Base-by-base conservation (phyloP, 2,329 filamentous ascomycete genomes). In the Pyrenochaeta sp. region DNA sequence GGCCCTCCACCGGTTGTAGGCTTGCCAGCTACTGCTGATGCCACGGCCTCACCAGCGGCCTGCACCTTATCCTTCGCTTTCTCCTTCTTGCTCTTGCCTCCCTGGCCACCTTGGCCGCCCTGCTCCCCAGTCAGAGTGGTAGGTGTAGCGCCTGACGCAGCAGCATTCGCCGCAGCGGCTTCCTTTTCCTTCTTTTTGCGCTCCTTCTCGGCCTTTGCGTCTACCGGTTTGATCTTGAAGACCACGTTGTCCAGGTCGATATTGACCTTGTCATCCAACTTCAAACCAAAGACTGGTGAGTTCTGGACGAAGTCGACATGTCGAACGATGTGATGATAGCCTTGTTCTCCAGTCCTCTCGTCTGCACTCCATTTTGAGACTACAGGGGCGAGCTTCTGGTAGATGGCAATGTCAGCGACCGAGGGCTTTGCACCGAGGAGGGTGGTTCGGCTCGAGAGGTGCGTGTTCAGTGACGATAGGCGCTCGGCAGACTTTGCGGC, bases 281-380 rank as follows among this genome's bases (percentile, higher is more conserved):
- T 84, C 55, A 97, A 82, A 15, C 83, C 88, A 58, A 96, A 83
- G 40, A 87, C 64, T 1, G 87, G 82, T 41, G 90, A 89, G 81
- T 96, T 96, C 82, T 98, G 94, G 61, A 98, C 91, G 74, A 97
- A 97, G 80, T 97, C 94, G 71, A 97, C 78, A 75, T 91, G 90
- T 63, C 94, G 91, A 52, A 97, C 91, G 63, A 98, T 90, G 79
- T 98, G 88, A 60, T 96, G 93, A 76, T 90, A 89, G 57, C 94
- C 94, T 60, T 92, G 84, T 80, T 96, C 87, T 58, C 94, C 94
- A 18, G 94, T 96, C 72, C 91, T 87, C 83, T 97, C 87, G 79
- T 97, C 92, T 41, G 89, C 79, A 2, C 85, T 85, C 94, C 94
- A 98, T 61, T 83, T 82, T 71, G 89, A 85, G 54, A 97, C 91